Percentiles rank a stretch among this genome's conserved stretches.
Conservation (phyloP, 2,329 filamentous ascomycete species). For the Magnaporthales sp. region DNA sequence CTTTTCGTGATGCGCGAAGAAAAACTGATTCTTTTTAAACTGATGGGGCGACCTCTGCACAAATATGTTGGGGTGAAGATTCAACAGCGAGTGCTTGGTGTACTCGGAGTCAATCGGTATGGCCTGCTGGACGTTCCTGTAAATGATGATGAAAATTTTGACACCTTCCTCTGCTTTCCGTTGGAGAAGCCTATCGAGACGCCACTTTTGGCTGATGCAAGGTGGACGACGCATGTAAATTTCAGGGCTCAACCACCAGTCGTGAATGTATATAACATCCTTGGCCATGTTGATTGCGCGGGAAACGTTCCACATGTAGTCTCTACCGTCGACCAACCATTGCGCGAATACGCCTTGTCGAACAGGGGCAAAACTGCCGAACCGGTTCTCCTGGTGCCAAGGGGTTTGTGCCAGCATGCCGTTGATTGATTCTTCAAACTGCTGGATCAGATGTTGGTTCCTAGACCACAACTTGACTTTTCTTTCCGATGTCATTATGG, state of each 20-base stretch:
- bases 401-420: conserved; percentile 76
- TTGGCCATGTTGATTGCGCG: conserved; percentile 93
- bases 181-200: conserved; percentile 85
- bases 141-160: conserved; percentile 96
- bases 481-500: conserved; percentile 83
- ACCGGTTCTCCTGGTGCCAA: conserved; percentile 79
- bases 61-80: conserved; percentile 92
- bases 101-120: conserved; percentile 98
- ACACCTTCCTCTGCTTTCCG: conserved; percentile 90
- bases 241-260: conserved; percentile 95
- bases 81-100: conserved; percentile 91
- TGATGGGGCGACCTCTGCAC: conserved; percentile 95
- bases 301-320: conserved; percentile 99
- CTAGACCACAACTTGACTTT: conserved; percentile 86
- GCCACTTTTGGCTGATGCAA: conserved; percentile 96
- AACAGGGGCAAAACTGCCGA: conserved; percentile 89
- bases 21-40: conserved; percentile 98
- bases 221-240: conserved; percentile 90
- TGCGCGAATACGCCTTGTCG: conserved; percentile 81
- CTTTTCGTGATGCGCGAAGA: conserved; percentile 98
- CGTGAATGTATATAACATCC: conserved; percentile 97
- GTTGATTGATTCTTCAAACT: conserved; percentile 88
- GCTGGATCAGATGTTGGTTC: conserved; percentile 79
- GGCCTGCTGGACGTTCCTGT: conserved; percentile 93
- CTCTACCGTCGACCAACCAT: conserved; percentile 92